A percentile compares a stretch with the other conserved stretches of the same genome.
phyloP scores from a whole-genome alignment of 2,329 filamentous ascomycete genomes.

The Endocalyx cinctus region DNA sequence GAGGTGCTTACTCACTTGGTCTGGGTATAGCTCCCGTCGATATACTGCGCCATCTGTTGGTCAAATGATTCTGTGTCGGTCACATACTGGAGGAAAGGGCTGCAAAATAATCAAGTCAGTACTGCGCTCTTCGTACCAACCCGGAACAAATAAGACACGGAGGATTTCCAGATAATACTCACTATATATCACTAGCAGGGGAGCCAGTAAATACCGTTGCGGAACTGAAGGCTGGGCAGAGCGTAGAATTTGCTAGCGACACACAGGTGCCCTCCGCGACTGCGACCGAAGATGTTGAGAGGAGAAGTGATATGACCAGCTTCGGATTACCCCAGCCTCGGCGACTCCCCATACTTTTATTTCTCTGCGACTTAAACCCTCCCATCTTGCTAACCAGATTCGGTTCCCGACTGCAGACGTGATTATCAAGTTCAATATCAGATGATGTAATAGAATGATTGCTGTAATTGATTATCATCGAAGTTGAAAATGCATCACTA shows the following conservation, averaged over 20 bases:
- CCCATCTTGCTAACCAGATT: no score
- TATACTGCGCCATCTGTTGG: conserved; percentile 64
- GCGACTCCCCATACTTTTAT: conserved; percentile 8
- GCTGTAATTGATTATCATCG: no score
- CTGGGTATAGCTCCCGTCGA: conserved; percentile 69
- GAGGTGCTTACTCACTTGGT: conserved; percentile 70
- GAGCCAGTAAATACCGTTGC: conserved; percentile 32
- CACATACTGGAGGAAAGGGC: conserved; percentile 82
- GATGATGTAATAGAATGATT: no score
- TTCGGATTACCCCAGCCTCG: conserved; percentile 11
- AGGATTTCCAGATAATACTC: conserved; percentile 17
- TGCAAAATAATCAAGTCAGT: conserved; percentile 31
- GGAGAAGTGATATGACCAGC: conserved; percentile 17
- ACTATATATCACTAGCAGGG: conserved; percentile 22
- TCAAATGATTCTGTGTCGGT: conserved; percentile 76
- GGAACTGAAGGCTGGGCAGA: conserved; percentile 32
- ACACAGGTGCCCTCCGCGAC: conserved; percentile 27
- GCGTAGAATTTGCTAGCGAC: conserved; percentile 29
- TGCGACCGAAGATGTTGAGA: conserved; percentile 16
- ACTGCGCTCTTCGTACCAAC: conserved; percentile 2
- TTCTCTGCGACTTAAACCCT: conserved; percentile 4
- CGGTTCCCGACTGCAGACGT: no score
- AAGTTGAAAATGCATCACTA: no score
- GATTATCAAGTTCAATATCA: no score
- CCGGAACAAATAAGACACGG: no score